Percentiles rank a stretch among this genome's conserved stretches.
Evolutionary conservation across 345 rosid species (phyloP).

Genomic region (Cardamine resedifolia): DNA sequence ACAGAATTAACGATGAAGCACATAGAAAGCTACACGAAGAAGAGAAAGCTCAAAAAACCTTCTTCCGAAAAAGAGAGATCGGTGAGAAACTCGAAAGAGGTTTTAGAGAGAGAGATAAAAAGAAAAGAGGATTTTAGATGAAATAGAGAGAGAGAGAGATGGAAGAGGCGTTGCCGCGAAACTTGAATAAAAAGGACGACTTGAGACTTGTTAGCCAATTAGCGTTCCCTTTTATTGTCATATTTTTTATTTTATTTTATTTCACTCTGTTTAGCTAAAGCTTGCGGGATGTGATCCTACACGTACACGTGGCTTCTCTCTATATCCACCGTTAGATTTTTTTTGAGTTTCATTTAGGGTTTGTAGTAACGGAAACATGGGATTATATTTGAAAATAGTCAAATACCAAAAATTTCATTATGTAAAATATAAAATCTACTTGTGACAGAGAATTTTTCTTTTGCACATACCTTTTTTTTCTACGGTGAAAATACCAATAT

Average conservation of each 20-base stretch:
- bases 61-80: background rate
- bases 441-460: background rate
- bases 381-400: slow-evolving; percentile 40
- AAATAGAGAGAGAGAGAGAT: background rate
- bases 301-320: slow-evolving; percentile 14
- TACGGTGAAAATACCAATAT: no score
- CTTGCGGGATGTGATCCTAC: background rate
- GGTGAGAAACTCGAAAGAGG: slow-evolving; percentile 33
- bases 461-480: background rate
- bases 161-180: slow-evolving; percentile 80
- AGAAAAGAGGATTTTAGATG: slow-evolving; percentile 2
- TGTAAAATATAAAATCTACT: background rate
- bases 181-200: slow-evolving; percentile 68
- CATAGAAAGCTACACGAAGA: background rate
- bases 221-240: background rate
- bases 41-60: slow-evolving; percentile 20
- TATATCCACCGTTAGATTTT: slow-evolving; percentile 19
- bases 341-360: slow-evolving; percentile 21
- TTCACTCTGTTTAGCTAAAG: background rate
- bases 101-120: background rate
- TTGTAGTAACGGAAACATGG: slow-evolving; percentile 33
- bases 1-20: slow-evolving; percentile 7
- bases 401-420: background rate
- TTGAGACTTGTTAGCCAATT: slow-evolving; percentile 42
- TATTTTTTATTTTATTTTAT: background rate